Evolutionary conservation across 306 rosid species (phyloP).

Genomic region (Rosa persica): DNA sequence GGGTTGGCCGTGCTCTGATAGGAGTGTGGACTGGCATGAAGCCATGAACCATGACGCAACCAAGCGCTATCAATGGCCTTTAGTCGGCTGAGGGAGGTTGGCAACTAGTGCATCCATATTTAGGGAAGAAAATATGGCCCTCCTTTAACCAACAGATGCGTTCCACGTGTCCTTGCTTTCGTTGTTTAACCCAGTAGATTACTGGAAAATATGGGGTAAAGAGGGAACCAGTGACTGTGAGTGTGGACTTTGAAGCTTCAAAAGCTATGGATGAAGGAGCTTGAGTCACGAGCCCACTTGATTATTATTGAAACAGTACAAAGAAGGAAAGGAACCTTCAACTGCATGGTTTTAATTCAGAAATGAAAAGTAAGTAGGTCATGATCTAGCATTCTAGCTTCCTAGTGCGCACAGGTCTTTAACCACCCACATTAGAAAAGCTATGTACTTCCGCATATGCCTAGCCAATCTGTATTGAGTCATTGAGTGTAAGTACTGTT

Average conservation of each 20-base stretch:
- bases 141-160: background rate
- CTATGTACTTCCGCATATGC: background rate
- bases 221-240: background rate
- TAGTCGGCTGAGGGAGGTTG: conserved; percentile 17
- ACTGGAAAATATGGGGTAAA: background rate
- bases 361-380: background rate
- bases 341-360: background rate
- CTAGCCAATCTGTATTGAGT: background rate
- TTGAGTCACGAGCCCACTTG: conserved; percentile 31
- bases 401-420: conserved; percentile 13
- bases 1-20: background rate
- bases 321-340: background rate
- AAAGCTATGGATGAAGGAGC: conserved; percentile 19
- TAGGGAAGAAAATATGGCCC: background rate
- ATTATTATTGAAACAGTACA: conserved; percentile 17
- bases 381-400: background rate
- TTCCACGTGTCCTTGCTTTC: conserved; percentile 14
- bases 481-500: background rate
- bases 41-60: conserved; percentile 42
- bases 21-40: conserved; percentile 35
- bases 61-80: conserved; percentile 16
- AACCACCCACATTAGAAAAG: background rate
- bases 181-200: background rate
- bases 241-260: conserved; percentile 8
- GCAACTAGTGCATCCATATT: conserved; percentile 13